Evolutionary conservation across 208 protist genomes (phyloP).

Genomic region (Trypanosoma melophagium): DNA sequence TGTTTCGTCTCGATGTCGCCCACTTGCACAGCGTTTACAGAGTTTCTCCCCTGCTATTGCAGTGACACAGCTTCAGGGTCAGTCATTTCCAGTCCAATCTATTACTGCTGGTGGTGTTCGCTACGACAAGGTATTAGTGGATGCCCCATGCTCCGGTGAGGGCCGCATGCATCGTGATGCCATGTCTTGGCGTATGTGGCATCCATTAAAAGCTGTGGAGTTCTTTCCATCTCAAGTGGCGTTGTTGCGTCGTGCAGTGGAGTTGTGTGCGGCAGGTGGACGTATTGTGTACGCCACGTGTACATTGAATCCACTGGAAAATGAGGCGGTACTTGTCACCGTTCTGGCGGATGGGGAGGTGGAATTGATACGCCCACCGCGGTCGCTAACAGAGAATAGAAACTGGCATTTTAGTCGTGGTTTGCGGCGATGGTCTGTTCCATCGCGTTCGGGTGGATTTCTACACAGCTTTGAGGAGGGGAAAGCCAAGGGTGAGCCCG

Average conservation of each 20-base stretch:
- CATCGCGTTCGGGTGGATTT: slow-evolving; percentile 57
- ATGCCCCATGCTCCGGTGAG: slow-evolving; percentile 95
- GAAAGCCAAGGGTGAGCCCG: slow-evolving; percentile 31
- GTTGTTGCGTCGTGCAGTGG: slow-evolving; percentile 71
- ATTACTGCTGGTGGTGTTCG: slow-evolving; percentile 15
- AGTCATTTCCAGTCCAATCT: slow-evolving; percentile 18
- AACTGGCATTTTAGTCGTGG: slow-evolving; percentile 36
- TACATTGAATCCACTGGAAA: slow-evolving; percentile 96
- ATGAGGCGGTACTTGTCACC: slow-evolving; percentile 93
- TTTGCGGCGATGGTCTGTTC: slow-evolving; percentile 61
- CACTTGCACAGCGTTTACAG: slow-evolving; percentile 49
- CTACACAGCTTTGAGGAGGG: slow-evolving; percentile 42
- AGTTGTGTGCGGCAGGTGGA: slow-evolving; percentile 69
- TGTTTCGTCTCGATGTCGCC: slow-evolving; percentile 28
- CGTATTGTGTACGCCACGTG: slow-evolving; percentile 95
- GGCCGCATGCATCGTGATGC: slow-evolving; percentile 82
- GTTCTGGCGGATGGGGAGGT: slow-evolving; percentile 52
- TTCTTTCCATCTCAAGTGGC: slow-evolving; percentile 71
- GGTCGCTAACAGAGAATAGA: neutral
- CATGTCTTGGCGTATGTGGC: slow-evolving; percentile 86
- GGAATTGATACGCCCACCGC: slow-evolving; percentile 48
- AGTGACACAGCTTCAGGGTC: slow-evolving; percentile 37
- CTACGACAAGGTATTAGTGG: slow-evolving; percentile 89
- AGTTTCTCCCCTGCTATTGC: slow-evolving; percentile 35
- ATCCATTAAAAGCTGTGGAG: slow-evolving; percentile 52